Base-by-base conservation (phyloP, 2,329 filamentous ascomycete genomes). In the Phyllosticta citribraziliensis region DNA sequence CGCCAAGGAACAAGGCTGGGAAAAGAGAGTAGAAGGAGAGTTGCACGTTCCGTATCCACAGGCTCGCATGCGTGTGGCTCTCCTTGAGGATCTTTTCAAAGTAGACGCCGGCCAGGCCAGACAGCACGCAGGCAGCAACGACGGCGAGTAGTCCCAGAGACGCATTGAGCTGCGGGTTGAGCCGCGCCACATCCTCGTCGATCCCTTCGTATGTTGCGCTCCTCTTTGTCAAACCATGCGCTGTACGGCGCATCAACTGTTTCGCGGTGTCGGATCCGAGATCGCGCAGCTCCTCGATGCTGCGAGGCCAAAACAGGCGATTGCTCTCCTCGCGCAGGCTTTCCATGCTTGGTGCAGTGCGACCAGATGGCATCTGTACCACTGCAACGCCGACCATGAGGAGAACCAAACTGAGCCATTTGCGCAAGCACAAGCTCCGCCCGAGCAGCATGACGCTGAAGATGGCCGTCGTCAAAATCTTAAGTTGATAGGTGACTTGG, bases 41-140 rank as follows among this genome's bases (percentile, higher is more conserved):
- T 73, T 99, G 94, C 55, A 97, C 88, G 72, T 97, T 99, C 64
- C 94, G 87, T 52, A 94, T 87, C 94, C 94, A 99, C 14, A 97
- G 81, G 0, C 90, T 93, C 5, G 87, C 87, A 55, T 85, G 82
- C 1, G 82, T 81, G 0, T 84, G 81, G n/a, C 88, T 88, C 66
- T 96, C 88, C 73, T 95, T 96, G 60, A 97, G 79, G 2, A 97
- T 86, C 75, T 95, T 97, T 73, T 97, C 89, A 66, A 93, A 92
- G 68, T 89, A 91, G 1, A 93, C 90, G 0, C 91, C 89, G 0
- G 91, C 93, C 56, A 96, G 77, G 2, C 91, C 91, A 1, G 92
- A 96, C 8, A 94, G 82, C 10, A 86, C 78, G 57, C 91, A 92
- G 12, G 91, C 88, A 11, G 88, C 77, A 51, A 96, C 75, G 0